phyloP scores from a whole-genome alignment of 306 rosid genomes.

The Cicer chorassanicum region DNA sequence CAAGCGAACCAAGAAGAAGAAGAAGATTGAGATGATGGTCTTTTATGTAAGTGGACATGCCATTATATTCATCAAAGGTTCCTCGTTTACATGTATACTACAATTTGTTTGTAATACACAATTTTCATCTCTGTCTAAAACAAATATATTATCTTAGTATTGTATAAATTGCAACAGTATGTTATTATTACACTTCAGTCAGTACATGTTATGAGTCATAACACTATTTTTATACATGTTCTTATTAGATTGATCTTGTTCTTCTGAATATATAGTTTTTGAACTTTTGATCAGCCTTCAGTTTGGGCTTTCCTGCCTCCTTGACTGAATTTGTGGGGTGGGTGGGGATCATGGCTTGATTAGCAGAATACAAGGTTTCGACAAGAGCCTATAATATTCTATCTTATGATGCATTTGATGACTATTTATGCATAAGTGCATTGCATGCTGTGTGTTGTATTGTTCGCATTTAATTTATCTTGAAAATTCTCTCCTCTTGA shows the following conservation, averaged over 20 bases:
- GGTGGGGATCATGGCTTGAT: slow-evolving; percentile 4
- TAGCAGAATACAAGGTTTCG: slow-evolving; percentile 7
- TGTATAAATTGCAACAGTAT: not conserved
- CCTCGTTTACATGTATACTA: slow-evolving; percentile 1
- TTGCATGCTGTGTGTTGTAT: not conserved
- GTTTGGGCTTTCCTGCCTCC: slow-evolving; percentile 5
- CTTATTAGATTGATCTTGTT: not conserved
- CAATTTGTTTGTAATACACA: slow-evolving; percentile 36
- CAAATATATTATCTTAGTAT: slow-evolving; percentile 19
- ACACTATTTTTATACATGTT: not conserved
- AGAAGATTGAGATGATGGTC: slow-evolving; percentile 60
- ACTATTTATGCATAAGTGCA: not conserved
- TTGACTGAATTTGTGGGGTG: not conserved
- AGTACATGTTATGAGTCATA: not conserved
- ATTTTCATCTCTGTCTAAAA: slow-evolving; percentile 28
- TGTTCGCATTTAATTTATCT: not conserved
- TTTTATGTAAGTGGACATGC: slow-evolving; percentile 24
- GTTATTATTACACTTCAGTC: not conserved
- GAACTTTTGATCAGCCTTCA: not conserved
- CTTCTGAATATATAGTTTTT: slow-evolving; percentile 4
- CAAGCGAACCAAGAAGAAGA: slow-evolving; percentile 59
- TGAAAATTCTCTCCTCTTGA: too few species aligned
- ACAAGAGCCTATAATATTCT: slow-evolving; percentile 1
- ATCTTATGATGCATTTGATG: slow-evolving; percentile 28
- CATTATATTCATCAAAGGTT: slow-evolving; percentile 36